phyloP scores from a whole-genome alignment of 495 filamentous ascomycete species.

The Hypoxylon cercidicola region DNA sequence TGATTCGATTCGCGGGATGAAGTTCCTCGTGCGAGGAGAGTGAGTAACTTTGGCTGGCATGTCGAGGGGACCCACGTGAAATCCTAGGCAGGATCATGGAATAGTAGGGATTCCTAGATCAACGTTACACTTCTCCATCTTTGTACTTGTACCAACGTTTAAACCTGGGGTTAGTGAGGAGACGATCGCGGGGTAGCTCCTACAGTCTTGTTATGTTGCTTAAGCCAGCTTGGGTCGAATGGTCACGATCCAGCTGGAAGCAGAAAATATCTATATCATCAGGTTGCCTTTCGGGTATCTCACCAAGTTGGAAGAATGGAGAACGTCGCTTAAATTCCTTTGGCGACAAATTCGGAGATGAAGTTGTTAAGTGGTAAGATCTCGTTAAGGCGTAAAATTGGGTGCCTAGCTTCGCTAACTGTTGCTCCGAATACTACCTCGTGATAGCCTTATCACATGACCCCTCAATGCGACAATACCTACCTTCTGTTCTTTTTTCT shows the following conservation, averaged over 20 bases:
- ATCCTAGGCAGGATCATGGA: slow-evolving; percentile 17
- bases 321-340: too few species aligned
- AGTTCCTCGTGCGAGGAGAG: slow-evolving; percentile 8
- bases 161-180: slow-evolving; percentile 33
- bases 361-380: too few species aligned
- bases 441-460: too few species aligned
- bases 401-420: slow-evolving; percentile 9
- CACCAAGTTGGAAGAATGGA: too few species aligned
- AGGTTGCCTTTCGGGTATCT: too few species aligned
- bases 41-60: slow-evolving; percentile 5
- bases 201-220: slow-evolving; percentile 1
- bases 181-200: slow-evolving; percentile 37
- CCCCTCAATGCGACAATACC: too few species aligned
- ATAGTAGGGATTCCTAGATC: slow-evolving; percentile 15
- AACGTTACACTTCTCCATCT: slow-evolving; percentile 35
- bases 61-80: slow-evolving; percentile 22
- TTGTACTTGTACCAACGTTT: slow-evolving; percentile 13
- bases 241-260: not conserved
- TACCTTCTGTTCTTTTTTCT: too few species aligned
- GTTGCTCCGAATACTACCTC: slow-evolving; percentile 15
- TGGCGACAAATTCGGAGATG: too few species aligned
- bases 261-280: too few species aligned
- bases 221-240: slow-evolving; percentile 9
- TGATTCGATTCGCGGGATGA: slow-evolving; percentile 27
- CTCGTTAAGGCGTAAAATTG: not conserved